Conservation (phyloP, 2,329 filamentous ascomycete genomes). For the Talaromyces islandicus region DNA sequence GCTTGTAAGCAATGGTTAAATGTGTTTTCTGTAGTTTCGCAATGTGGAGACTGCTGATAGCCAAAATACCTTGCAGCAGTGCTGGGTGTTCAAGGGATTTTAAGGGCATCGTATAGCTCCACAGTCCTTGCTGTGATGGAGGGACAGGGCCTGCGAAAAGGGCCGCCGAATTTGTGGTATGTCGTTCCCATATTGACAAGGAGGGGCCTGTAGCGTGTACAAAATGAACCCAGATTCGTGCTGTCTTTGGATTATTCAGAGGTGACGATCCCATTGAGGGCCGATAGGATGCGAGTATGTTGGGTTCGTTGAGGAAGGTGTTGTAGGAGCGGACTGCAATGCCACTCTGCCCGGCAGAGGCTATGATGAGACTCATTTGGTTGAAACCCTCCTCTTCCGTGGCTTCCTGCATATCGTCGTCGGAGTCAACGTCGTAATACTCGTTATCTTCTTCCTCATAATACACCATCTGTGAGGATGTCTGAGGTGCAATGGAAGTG, state of each 20-base stretch:
- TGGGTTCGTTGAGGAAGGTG: conserved; percentile 42
- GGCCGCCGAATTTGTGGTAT: conserved; percentile 65
- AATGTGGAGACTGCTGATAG: conserved; percentile 79
- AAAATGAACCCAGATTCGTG: conserved; percentile 85
- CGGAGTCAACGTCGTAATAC: conserved; percentile 57
- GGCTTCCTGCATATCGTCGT: conserved; percentile 49
- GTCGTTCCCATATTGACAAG: conserved; percentile 81
- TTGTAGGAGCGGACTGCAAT: conserved; percentile 45
- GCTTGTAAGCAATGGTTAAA: conserved; percentile 75
- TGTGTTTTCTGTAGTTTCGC: conserved; percentile 71
- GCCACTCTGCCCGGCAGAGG: conserved; percentile 39
- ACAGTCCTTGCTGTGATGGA: conserved; percentile 52
- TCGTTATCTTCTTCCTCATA: conserved; percentile 50
- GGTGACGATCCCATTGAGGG: conserved; percentile 64
- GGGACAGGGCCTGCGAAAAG: conserved; percentile 60
- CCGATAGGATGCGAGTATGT: conserved; percentile 58
- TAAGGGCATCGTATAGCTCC: conserved; percentile 74
- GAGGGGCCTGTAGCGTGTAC: conserved; percentile 80
- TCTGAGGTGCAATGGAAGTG: background rate
- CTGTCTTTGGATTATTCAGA: conserved; percentile 71
- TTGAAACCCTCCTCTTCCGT: conserved; percentile 29
- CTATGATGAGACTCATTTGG: conserved; percentile 39
- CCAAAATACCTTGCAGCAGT: conserved; percentile 83
- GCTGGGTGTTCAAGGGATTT: conserved; percentile 80
- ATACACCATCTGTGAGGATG: conserved; percentile 8